Percentiles rank a stretch among this genome's conserved stretches.
These are phyloP conservation scores for Panellus pusillus DNA, from an alignment of 768 basidiomycete species.

Conservation along the genomic window DNA sequence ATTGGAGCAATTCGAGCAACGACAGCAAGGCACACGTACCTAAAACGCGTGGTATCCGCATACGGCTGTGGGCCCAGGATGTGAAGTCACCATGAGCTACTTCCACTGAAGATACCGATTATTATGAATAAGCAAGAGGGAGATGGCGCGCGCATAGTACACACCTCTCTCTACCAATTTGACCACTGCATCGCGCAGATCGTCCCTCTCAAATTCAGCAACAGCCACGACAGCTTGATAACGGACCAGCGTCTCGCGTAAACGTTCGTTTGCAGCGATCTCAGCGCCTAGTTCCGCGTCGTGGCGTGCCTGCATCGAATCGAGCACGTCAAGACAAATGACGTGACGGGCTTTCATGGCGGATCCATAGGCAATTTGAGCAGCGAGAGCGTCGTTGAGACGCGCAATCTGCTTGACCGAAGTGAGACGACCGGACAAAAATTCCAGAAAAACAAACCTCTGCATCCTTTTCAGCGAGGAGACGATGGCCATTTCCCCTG, in stretches of 20 bases:
- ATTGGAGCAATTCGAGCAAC: not conserved
- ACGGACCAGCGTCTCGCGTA: conserved; percentile 39
- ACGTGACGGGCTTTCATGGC: conserved; percentile 44
- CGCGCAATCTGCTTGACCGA: not conserved
- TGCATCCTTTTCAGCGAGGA: conserved; percentile 2
- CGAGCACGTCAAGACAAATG: conserved; percentile 50
- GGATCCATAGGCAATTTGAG: not conserved
- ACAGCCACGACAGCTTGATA: conserved; percentile 32
- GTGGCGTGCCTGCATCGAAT: conserved; percentile 41
- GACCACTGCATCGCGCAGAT: conserved; percentile 53
- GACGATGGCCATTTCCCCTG: not conserved
- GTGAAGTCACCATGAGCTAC: conserved; percentile 40
- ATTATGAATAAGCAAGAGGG: not conserved
- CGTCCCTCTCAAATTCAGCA: conserved; percentile 50
- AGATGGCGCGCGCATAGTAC: conserved; percentile 18
- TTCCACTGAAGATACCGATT: conserved; percentile 37
- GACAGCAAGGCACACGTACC: conserved; percentile 34
- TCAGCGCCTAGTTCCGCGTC: conserved; percentile 38
- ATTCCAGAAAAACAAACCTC: not conserved
- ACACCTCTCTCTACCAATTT: conserved; percentile 61
- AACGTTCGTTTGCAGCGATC: conserved; percentile 30
- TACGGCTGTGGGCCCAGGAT: conserved; percentile 46
- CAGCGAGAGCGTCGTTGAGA: not conserved
- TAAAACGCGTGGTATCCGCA: conserved; percentile 40
- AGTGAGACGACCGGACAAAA: not conserved